Conservation (phyloP, 208 protist genomes). For the Trypanosoma melophagium region DNA sequence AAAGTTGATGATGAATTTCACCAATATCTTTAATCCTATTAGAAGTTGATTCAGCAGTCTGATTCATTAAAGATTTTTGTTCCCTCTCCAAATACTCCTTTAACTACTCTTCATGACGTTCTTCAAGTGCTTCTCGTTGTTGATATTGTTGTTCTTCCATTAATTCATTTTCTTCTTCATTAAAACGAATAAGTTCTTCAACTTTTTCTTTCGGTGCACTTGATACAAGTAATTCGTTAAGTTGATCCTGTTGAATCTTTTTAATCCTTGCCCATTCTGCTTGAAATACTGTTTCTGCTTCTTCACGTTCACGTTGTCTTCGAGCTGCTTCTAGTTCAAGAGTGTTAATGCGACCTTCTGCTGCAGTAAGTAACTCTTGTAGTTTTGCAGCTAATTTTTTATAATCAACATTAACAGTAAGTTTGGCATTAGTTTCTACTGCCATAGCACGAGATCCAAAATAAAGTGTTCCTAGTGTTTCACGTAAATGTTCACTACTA, state of each 20-base stretch:
- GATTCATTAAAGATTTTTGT: constrained; percentile 10
- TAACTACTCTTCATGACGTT: constrained; percentile 71
- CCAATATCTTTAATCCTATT: constrained; percentile 28
- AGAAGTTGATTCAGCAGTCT: constrained; percentile 14
- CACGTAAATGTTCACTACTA: constrained; percentile 78
- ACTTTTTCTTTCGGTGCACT: constrained; percentile 75
- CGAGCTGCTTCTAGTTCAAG: constrained; percentile 75
- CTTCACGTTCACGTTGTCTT: constrained; percentile 69
- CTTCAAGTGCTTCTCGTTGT: constrained; percentile 77
- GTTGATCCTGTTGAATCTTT: constrained; percentile 56
- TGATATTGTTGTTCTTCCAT: constrained; percentile 82
- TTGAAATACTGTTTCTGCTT: constrained; percentile 62
- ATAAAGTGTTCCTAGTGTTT: constrained; percentile 82
- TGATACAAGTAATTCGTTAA: constrained; percentile 54
- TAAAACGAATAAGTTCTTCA: constrained; percentile 69
- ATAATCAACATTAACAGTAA: constrained; percentile 77
- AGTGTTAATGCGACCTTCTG: constrained; percentile 63
- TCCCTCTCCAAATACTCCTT: constrained; percentile 46
- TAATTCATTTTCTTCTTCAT: constrained; percentile 73
- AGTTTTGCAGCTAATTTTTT: constrained; percentile 79
- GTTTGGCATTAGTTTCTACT: constrained; percentile 77
- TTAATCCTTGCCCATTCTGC: constrained; percentile 62
- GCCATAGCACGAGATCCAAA: constrained; percentile 85
- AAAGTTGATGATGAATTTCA: constrained; percentile 28
- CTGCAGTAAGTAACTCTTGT: constrained; percentile 61